Percentiles rank a stretch among this genome's conserved stretches.
These are phyloP conservation scores for Solanum hybrid DNA, from an alignment of 305 asterid species.

Conservation along the genomic window DNA sequence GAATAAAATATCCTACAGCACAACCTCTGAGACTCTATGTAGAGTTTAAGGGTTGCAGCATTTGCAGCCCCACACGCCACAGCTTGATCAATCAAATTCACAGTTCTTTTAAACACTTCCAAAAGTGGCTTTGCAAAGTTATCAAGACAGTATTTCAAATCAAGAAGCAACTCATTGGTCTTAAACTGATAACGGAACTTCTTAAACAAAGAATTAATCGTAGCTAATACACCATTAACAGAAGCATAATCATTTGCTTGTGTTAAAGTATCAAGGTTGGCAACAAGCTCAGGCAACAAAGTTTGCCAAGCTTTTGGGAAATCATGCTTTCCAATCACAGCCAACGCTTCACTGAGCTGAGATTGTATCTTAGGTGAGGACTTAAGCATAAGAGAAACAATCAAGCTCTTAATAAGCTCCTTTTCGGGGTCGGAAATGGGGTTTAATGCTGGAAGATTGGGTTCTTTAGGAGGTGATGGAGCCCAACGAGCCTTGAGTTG, in stretches of 20 bases:
- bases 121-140: constrained; percentile 64
- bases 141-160: constrained; percentile 81
- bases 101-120: constrained; percentile 62
- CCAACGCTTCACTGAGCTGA: constrained; percentile 80
- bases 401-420: constrained; percentile 60
- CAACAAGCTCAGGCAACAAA: constrained; percentile 73
- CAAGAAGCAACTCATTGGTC: constrained; percentile 60
- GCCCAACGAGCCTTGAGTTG: constrained; percentile 70
- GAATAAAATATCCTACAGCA: constrained; percentile 86
- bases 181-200: constrained; percentile 63
- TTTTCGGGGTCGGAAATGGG: constrained; percentile 59
- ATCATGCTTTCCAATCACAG: constrained; percentile 82
- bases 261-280: constrained; percentile 43
- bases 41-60: constrained; percentile 39
- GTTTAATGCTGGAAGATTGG: constrained; percentile 21
- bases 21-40: constrained; percentile 73
- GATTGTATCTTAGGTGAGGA: constrained; percentile 56
- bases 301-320: constrained; percentile 70
- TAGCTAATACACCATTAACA: constrained; percentile 76
- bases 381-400: constrained; percentile 69
- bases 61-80: constrained; percentile 34
- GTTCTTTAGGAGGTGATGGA: constrained; percentile 4
- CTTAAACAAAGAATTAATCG: constrained; percentile 64
- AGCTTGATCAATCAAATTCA: constrained; percentile 39
- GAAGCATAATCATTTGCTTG: constrained; percentile 62